These are phyloP conservation scores for Fusarium albidum DNA, from an alignment of 2,329 filamentous ascomycete genomes.

Conservation along the genomic window DNA sequence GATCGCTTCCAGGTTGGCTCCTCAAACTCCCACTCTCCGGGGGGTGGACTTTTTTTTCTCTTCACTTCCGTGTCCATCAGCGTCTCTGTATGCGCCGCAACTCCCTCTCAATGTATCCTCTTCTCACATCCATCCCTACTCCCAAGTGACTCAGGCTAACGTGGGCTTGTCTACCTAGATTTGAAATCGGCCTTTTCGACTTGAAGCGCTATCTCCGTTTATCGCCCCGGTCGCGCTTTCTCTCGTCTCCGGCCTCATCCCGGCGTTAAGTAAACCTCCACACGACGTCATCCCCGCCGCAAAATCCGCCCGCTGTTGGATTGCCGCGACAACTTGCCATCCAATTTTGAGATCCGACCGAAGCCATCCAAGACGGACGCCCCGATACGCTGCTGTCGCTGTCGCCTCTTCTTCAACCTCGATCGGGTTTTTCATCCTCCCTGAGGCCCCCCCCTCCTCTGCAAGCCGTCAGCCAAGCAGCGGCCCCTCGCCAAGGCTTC, in stretches of 20 bases:
- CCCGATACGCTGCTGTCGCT: conserved; percentile 54
- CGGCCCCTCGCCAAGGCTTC: conserved; percentile 21
- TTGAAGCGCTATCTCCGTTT: conserved; percentile 36
- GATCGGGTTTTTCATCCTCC: conserved; percentile 63
- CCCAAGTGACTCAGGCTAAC: conserved; percentile 34
- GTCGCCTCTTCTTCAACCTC: conserved; percentile 58
- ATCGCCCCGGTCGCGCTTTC: conserved; percentile 28
- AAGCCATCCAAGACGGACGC: conserved; percentile 59
- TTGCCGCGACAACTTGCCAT: conserved; percentile 30
- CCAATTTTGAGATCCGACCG: conserved; percentile 40
- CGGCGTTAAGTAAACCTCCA: conserved; percentile 35
- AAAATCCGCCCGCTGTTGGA: conserved; percentile 31
- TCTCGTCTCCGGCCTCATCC: conserved; percentile 33
- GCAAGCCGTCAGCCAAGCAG: conserved; percentile 6
- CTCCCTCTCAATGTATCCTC: conserved; percentile 17
- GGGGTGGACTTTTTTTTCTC: conserved; percentile 28
- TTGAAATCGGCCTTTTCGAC: conserved; percentile 30
- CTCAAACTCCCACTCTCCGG: conserved; percentile 22
- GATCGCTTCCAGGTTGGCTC: conserved; percentile 12
- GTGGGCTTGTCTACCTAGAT: conserved; percentile 32
- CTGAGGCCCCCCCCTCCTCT: conserved; percentile 46
- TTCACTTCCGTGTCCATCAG: conserved; percentile 5
- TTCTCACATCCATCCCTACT: conserved; percentile 19
- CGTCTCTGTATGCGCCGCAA: conserved; percentile 35
- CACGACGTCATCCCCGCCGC: conserved; percentile 42